A percentile compares a stretch with the other conserved stretches of the same genome.
Evolutionary conservation across 2,329 filamentous ascomycete genomes (phyloP).

Genomic region (Aschersonia sp.): DNA sequence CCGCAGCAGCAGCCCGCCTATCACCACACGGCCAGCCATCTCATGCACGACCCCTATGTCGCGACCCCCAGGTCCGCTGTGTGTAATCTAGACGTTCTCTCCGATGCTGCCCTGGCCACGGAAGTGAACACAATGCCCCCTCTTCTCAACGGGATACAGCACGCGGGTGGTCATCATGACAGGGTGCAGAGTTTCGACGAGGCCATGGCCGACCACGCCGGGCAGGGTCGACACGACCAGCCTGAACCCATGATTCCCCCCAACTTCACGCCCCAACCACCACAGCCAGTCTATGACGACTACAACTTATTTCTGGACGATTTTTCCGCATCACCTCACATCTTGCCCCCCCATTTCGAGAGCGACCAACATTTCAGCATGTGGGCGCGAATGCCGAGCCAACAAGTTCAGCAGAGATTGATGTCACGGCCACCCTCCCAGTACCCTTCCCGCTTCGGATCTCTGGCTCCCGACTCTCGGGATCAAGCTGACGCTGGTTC

Average conservation of each 20-base stretch:
- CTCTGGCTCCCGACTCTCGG: slow-evolving; percentile 36
- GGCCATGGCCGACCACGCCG: slow-evolving; percentile 27
- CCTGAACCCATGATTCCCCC: slow-evolving; percentile 22
- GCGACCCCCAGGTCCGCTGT: slow-evolving; percentile 27
- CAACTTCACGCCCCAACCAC: slow-evolving; percentile 16
- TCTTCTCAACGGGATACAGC: slow-evolving; percentile 32
- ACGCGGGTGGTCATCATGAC: slow-evolving; percentile 22
- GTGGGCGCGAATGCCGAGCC: slow-evolving; percentile 31
- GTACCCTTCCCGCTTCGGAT: slow-evolving; percentile 39
- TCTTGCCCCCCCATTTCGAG: slow-evolving; percentile 39
- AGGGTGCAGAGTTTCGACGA: slow-evolving; percentile 35
- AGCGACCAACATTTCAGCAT: slow-evolving; percentile 35
- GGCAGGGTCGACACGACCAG: slow-evolving; percentile 32
- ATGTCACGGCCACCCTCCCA: slow-evolving; percentile 34
- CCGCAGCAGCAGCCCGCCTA: slow-evolving; percentile 16
- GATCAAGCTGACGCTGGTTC: slow-evolving; percentile 16
- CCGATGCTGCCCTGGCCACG: slow-evolving; percentile 44
- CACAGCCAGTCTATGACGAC: slow-evolving; percentile 31
- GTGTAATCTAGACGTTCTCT: slow-evolving; percentile 43
- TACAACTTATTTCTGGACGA: slow-evolving; percentile 47
- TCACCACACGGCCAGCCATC: slow-evolving; percentile 23
- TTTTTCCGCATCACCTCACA: slow-evolving; percentile 37
- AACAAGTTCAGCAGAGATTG: slow-evolving; percentile 20
- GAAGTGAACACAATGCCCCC: slow-evolving; percentile 37
- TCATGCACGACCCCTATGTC: slow-evolving; percentile 31